These are phyloP conservation scores for Trichoderma simmonsii DNA, from an alignment of 2,329 filamentous ascomycete genomes.

Conservation along the genomic window DNA sequence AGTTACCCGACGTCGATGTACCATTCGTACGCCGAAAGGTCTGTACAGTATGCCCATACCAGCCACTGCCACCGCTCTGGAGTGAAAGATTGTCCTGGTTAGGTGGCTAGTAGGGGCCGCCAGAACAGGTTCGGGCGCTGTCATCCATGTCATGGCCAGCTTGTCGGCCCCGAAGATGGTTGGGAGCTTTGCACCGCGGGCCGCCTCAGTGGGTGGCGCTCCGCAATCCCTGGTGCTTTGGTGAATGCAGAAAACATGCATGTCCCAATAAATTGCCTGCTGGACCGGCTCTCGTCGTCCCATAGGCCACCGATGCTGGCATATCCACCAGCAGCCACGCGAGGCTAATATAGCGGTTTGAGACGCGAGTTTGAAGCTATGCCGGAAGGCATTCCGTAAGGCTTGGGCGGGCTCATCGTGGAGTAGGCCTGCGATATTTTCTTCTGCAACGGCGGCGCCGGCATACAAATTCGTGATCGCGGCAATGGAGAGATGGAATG, in stretches of 20 bases:
- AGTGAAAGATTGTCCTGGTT: neutral
- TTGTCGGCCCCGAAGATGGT: neutral
- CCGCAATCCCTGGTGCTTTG: neutral
- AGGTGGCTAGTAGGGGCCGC: neutral
- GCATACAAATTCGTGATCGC: neutral
- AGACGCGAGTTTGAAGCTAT: constrained; percentile 16
- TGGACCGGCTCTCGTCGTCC: neutral
- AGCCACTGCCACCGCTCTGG: neutral
- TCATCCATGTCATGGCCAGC: neutral
- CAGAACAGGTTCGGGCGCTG: neutral
- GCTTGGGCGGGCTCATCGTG: constrained; percentile 3
- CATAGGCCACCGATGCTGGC: neutral
- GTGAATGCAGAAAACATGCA: neutral
- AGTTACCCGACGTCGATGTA: neutral
- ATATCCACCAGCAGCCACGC: constrained; percentile 4
- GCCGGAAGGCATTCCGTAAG: constrained; percentile 12
- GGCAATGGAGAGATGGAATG: neutral
- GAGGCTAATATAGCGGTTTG: constrained; percentile 4
- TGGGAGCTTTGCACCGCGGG: neutral
- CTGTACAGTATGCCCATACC: neutral
- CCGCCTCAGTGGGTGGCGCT: constrained; percentile 1
- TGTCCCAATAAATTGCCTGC: neutral
- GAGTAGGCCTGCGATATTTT: constrained; percentile 2
- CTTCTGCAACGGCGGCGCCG: neutral
- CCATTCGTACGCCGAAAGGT: neutral